Evolutionary conservation across 148 eudicot species (phyloP).

Genomic region (Diospyros kaki): DNA sequence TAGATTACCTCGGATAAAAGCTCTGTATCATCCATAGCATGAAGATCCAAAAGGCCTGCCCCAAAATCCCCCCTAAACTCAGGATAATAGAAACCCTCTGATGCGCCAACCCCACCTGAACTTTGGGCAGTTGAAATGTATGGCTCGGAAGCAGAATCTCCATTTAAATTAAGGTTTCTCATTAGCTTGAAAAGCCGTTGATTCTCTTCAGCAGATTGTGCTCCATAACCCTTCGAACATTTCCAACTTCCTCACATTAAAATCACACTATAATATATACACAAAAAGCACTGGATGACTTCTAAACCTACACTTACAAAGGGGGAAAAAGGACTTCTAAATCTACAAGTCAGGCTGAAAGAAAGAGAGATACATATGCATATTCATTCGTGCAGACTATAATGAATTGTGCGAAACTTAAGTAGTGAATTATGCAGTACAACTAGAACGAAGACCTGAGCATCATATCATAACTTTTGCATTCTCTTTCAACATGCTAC

Average conservation of each 20-base stretch:
- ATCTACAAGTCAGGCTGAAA: background rate
- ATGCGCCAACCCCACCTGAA: conserved; percentile 42
- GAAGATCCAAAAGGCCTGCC: conserved; percentile 96
- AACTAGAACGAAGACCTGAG: background rate
- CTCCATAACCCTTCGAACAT: conserved; percentile 82
- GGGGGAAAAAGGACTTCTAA: background rate
- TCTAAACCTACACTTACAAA: background rate
- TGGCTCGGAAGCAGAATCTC: conserved; percentile 88
- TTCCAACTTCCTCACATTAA: conserved; percentile 8
- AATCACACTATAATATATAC: background rate
- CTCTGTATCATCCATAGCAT: conserved; percentile 98
- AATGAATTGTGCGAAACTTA: background rate
- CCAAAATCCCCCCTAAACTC: conserved; percentile 98
- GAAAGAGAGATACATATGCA: background rate
- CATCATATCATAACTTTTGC: too few relatives aligned
- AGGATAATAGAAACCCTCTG: conserved; percentile 68
- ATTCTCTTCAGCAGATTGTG: conserved; percentile 96
- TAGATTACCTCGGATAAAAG: conserved; percentile 81
- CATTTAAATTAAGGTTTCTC: conserved; percentile 92
- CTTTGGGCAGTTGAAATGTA: conserved; percentile 72
- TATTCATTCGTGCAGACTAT: background rate
- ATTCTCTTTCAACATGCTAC: too few relatives aligned
- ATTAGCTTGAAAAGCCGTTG: conserved; percentile 88
- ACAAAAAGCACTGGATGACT: background rate
- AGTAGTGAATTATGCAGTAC: background rate